These are phyloP conservation scores for Umbelopsis ramanniana DNA, from an alignment of 192 early-diverging fungal species.

Conservation along the genomic window DNA sequence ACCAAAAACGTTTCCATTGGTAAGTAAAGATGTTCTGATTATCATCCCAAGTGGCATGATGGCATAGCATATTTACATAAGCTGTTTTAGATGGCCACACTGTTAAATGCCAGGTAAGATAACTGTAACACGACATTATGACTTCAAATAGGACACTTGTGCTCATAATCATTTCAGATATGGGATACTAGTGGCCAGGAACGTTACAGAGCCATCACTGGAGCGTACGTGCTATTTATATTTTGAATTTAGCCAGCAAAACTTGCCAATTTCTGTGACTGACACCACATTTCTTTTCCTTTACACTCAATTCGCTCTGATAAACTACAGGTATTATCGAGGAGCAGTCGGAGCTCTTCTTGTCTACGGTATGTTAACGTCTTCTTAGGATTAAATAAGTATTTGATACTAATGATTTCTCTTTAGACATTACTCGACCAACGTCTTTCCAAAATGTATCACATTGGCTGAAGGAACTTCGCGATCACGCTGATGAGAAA, in stretches of 20 bases:
- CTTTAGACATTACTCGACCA: slow-evolving; percentile 47
- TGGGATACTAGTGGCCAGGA: slow-evolving; percentile 90
- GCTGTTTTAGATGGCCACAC: not conserved
- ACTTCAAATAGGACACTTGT: no score
- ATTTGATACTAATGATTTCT: slow-evolving; percentile 23
- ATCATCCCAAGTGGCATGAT: not conserved
- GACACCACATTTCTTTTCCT: not conserved
- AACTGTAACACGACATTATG: no score
- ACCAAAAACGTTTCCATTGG: slow-evolving; percentile 53
- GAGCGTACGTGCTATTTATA: slow-evolving; percentile 53
- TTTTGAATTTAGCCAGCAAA: not conserved
- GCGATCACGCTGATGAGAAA: slow-evolving; percentile 88
- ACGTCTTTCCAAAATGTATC: slow-evolving; percentile 85
- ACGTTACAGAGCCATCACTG: slow-evolving; percentile 81
- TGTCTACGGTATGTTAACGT: slow-evolving; percentile 80
- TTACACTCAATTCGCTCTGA: not conserved
- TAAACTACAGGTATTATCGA: slow-evolving; percentile 77
- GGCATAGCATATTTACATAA: not conserved
- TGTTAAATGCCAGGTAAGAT: slow-evolving; percentile 16
- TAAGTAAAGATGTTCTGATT: not conserved
- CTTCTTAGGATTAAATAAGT: not conserved
- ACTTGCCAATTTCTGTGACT: not conserved
- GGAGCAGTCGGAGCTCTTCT: slow-evolving; percentile 93
- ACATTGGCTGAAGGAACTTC: slow-evolving; percentile 91
- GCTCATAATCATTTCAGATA: slow-evolving; percentile 35